Evolutionary conservation across 495 filamentous ascomycete species (phyloP).

Genomic region (Astrothelium subdiscretum): DNA sequence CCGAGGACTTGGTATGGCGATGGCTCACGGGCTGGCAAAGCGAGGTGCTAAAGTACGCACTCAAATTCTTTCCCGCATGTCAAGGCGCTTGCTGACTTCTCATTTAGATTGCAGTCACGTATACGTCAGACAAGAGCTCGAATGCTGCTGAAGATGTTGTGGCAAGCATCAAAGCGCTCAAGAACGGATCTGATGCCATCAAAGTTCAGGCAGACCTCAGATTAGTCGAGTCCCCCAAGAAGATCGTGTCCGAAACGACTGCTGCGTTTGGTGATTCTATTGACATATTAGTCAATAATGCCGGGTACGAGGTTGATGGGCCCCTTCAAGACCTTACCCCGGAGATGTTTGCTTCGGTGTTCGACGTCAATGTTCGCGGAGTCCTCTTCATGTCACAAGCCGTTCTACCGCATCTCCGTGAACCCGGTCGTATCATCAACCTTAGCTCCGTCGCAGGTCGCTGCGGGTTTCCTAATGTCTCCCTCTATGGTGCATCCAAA

Average conservation of each 20-base stretch:
- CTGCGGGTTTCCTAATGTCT: constrained; percentile 25
- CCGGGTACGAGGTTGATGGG: constrained; percentile 16
- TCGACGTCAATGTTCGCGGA: constrained; percentile 34
- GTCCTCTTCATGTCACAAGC: constrained; percentile 32
- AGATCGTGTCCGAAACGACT: constrained; percentile 21
- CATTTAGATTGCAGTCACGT: constrained; percentile 34
- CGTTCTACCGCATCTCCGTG: constrained; percentile 36
- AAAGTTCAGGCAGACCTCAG: constrained; percentile 30
- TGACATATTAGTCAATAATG: constrained; percentile 31
- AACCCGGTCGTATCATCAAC: constrained; percentile 43
- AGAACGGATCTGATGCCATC: constrained; percentile 25
- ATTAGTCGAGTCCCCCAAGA: constrained; percentile 18
- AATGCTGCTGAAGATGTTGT: constrained; percentile 23
- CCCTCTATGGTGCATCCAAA: constrained; percentile 36
- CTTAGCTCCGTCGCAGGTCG: constrained; percentile 39
- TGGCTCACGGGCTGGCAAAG: constrained; percentile 13
- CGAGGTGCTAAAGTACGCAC: constrained; percentile 15
- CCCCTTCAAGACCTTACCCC: constrained; percentile 23
- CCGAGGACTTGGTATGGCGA: constrained; percentile 13
- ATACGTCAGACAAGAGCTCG: constrained; percentile 30
- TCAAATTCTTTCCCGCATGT: not conserved
- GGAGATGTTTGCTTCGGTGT: constrained; percentile 29
- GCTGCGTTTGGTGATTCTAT: constrained; percentile 24
- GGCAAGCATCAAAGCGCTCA: constrained; percentile 23
- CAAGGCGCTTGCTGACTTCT: not conserved